These are phyloP conservation scores for Coemansia aciculifera DNA, from an alignment of 192 early-diverging fungal species.

Conservation along the genomic window DNA sequence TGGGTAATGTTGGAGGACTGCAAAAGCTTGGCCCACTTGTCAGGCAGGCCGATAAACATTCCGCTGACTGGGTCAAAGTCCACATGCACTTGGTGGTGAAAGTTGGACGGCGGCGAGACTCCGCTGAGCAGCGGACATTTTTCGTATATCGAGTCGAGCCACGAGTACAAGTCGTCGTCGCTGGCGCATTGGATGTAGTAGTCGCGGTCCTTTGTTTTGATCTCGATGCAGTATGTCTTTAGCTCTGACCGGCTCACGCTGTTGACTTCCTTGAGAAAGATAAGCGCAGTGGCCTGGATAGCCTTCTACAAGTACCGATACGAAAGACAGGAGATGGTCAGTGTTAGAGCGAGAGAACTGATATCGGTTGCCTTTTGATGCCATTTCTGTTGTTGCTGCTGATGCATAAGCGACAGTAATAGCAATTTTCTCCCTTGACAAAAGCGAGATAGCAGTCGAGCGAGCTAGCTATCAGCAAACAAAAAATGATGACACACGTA, in stretches of 20 bases:
- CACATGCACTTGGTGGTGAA: slow-evolving; percentile 61
- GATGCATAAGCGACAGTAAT: slow-evolving; percentile 2
- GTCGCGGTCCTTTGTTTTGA: slow-evolving; percentile 89
- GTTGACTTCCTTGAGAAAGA: slow-evolving; percentile 92
- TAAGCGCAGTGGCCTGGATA: slow-evolving; percentile 80
- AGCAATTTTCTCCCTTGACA: not conserved
- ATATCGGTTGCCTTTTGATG: not conserved
- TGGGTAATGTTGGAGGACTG: slow-evolving; percentile 93
- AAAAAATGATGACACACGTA: slow-evolving; percentile 42
- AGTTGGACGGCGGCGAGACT: slow-evolving; percentile 59
- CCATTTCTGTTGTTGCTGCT: not conserved
- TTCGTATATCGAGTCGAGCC: slow-evolving; percentile 98
- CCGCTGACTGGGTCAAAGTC: slow-evolving; percentile 61
- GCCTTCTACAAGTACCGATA: slow-evolving; percentile 26
- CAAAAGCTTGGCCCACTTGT: slow-evolving; percentile 91
- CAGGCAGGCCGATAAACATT: slow-evolving; percentile 80
- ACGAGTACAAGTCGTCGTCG: slow-evolving; percentile 96
- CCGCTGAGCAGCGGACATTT: slow-evolving; percentile 51
- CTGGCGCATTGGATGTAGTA: slow-evolving; percentile 91
- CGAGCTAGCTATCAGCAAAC: not conserved
- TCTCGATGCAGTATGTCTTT: slow-evolving; percentile 93
- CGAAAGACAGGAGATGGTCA: not conserved
- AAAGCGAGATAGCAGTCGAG: not conserved
- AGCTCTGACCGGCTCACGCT: slow-evolving; percentile 84
- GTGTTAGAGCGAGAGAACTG: not conserved